Evolutionary conservation across 2,329 filamentous ascomycete species (phyloP).

Genomic region (Microsporum ferrugineum): DNA sequence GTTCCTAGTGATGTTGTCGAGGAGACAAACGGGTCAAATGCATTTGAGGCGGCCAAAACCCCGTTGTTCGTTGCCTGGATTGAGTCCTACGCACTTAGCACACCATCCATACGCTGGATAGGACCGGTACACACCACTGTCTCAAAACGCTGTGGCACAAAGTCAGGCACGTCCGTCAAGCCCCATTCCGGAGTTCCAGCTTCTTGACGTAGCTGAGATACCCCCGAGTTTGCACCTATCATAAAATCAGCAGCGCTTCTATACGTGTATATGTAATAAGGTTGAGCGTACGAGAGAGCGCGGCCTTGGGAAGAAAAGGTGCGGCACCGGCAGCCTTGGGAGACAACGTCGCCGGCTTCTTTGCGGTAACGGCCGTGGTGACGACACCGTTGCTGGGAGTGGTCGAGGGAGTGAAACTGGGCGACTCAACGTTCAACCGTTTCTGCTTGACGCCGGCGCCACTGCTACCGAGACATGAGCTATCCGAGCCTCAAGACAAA

Average conservation of each 20-base stretch:
- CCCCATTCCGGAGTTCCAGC: slow-evolving; percentile 34
- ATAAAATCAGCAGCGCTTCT: background rate
- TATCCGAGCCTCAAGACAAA: background rate
- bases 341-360: slow-evolving; percentile 51
- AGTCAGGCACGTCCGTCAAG: slow-evolving; percentile 36
- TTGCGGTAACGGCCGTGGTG: slow-evolving; percentile 47
- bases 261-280: background rate
- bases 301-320: slow-evolving; percentile 37
- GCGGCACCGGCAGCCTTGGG: slow-evolving; percentile 83
- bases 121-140: slow-evolving; percentile 31
- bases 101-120: background rate
- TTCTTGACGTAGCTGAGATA: slow-evolving; percentile 26
- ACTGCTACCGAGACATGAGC: slow-evolving; percentile 2
- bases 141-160: slow-evolving; percentile 44
- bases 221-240: slow-evolving; percentile 5
- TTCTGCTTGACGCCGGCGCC: slow-evolving; percentile 41
- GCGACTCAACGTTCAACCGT: slow-evolving; percentile 86
- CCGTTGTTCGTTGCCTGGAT: slow-evolving; percentile 40
- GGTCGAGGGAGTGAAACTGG: slow-evolving; percentile 70
- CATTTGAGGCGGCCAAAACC: slow-evolving; percentile 38
- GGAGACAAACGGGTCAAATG: slow-evolving; percentile 56
- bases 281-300: slow-evolving; percentile 24
- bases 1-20: slow-evolving; percentile 42
- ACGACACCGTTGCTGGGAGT: slow-evolving; percentile 27
- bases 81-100: slow-evolving; percentile 19